Evolutionary conservation across 495 filamentous ascomycete species (phyloP).

Genomic region (Geoglossum glabrum): DNA sequence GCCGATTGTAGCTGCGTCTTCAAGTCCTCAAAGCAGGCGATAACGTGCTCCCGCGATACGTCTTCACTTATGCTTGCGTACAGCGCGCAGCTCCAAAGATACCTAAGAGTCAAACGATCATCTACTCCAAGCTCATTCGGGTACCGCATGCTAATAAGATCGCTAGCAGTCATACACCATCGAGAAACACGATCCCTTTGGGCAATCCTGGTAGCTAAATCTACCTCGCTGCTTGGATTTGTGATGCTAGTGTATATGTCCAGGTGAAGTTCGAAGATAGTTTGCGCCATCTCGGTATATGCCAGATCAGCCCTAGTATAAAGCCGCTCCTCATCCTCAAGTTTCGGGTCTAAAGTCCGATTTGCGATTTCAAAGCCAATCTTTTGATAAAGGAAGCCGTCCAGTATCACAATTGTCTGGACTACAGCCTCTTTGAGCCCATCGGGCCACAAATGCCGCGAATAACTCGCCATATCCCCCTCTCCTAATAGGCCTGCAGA

Average conservation of each 20-base stretch:
- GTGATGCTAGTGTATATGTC: slow-evolving; percentile 66
- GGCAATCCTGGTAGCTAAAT: slow-evolving; percentile 30
- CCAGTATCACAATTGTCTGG: slow-evolving; percentile 42
- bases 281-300: slow-evolving; percentile 38
- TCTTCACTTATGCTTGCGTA: slow-evolving; percentile 48
- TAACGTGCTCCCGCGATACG: slow-evolving; percentile 50
- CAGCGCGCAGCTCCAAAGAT: slow-evolving; percentile 72
- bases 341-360: neutral
- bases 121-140: slow-evolving; percentile 12
- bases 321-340: neutral
- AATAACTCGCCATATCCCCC: slow-evolving; percentile 33
- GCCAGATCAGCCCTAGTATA: neutral
- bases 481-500: neutral
- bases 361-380: slow-evolving; percentile 5
- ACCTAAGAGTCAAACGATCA: slow-evolving; percentile 30
- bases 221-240: slow-evolving; percentile 49
- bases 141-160: slow-evolving; percentile 29
- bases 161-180: slow-evolving; percentile 55
- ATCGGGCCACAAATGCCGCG: slow-evolving; percentile 46
- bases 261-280: slow-evolving; percentile 73
- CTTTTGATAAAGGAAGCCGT: slow-evolving; percentile 42
- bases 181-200: slow-evolving; percentile 51
- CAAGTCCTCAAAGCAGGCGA: slow-evolving; percentile 62
- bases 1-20: slow-evolving; percentile 26
- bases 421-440: slow-evolving; percentile 48